Percentiles rank a stretch among this genome's conserved stretches.
These are phyloP conservation scores for Neurospora pannonica DNA, from an alignment of 495 filamentous ascomycete genomes.

Conservation along the genomic window DNA sequence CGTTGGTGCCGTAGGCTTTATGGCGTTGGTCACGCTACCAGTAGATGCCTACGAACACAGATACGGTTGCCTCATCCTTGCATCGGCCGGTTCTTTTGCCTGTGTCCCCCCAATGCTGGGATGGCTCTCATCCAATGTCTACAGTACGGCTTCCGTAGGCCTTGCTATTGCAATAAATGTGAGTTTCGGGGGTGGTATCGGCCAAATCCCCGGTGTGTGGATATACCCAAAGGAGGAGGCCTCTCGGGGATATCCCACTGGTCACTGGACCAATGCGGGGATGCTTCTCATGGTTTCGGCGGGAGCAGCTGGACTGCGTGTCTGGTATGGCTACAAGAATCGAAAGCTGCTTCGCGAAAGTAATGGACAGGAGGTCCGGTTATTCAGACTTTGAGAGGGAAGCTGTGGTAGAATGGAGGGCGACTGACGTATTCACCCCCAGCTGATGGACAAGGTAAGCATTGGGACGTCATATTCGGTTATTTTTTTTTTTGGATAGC, in stretches of 20 bases:
- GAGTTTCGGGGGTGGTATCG: constrained; percentile 50
- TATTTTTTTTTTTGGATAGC: not conserved
- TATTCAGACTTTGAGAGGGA: constrained; percentile 13
- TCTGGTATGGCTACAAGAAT: constrained; percentile 36
- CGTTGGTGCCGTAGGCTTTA: constrained; percentile 56
- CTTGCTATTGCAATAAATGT: constrained; percentile 63
- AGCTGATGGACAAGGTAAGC: not conserved
- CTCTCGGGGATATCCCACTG: constrained; percentile 54
- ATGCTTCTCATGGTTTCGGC: constrained; percentile 35
- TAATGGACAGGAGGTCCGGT: constrained; percentile 11
- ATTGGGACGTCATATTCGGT: not conserved
- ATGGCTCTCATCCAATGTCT: constrained; percentile 60
- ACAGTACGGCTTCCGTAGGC: constrained; percentile 52
- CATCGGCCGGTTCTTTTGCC: constrained; percentile 46
- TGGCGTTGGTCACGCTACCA: constrained; percentile 55
- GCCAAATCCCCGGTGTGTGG: constrained; percentile 64
- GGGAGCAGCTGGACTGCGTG: constrained; percentile 24
- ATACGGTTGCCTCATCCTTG: constrained; percentile 62
- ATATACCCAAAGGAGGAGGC: constrained; percentile 59
- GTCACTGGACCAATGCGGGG: constrained; percentile 44
- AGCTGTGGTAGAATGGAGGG: not conserved
- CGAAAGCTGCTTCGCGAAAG: constrained; percentile 18
- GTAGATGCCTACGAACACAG: constrained; percentile 45
- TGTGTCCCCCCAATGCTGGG: constrained; percentile 55
- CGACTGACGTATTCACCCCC: not conserved